Evolutionary conservation across 2,329 filamentous ascomycete species (phyloP), one percentile per base, ranked within the genome.

Genomic region (Ustilaginoidea virens): DNA sequence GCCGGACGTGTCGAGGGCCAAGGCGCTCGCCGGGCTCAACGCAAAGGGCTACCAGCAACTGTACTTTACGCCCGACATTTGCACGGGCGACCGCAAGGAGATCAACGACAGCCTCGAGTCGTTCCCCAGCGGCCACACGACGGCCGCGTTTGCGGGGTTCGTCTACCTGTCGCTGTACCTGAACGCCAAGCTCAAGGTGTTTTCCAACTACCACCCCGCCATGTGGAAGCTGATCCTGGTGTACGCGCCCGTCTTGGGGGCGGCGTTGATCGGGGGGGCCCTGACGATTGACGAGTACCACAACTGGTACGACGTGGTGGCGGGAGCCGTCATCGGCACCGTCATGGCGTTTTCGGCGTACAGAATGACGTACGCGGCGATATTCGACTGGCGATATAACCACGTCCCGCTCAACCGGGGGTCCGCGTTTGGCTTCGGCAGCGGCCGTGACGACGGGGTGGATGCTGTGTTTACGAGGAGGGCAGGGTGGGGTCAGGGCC

Each of bases 171-270:
- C 65, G 39, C 58, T 83, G 2, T 85, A 82, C 54, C 66, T 85
- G 25, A 83, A 83, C 48, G 78, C 74, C 27, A 83, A 83, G 56
- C 62, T 85, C 39, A 83, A 82, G 60, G 66, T 81, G 32, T 81
- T 74, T 41, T 57, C 68, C 37, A 76, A 80, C 56, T 76, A 78
- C 46, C 77, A 81, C 44, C 69, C 78, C 0, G 60, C 71, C 9
- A 71, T 80, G 63, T 82, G 77, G 78, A 82, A 82, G 53, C 52
- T 81, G 9, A 57, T 77, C 18, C 64, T 60, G 11, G 56, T 71
- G 15, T 78, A 76, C 41, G 62, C 69, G 0, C 78, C 79, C 0
- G 52, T 83, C 3, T 66, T 83, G 0, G 74, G 70, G 3, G 77
- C 77, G 0, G 61, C 60, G 3, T 55, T 83, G 3, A 80, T 83